Base-by-base conservation (phyloP, 257 asterid species). In the Linderniella brevidens region DNA sequence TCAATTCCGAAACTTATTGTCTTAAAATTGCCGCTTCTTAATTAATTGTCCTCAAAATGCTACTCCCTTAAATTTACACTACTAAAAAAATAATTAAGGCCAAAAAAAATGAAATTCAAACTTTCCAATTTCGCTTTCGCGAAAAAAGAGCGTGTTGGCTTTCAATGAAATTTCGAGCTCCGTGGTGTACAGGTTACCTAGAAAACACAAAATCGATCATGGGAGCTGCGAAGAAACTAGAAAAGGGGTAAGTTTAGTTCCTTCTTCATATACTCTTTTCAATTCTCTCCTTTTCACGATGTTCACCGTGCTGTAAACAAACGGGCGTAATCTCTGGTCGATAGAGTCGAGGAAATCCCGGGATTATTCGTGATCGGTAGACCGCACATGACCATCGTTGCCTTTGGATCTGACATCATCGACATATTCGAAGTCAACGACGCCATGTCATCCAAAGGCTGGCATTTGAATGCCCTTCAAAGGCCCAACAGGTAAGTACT, bases 341-440 rank as follows among this genome's bases (percentile, higher is more conserved):
- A 67, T 66, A 90, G 96, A 50, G 65, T 81, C 55, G 70, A 78
- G 11, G 72, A 90, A 56, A 81, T 81, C 56, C 80, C 92, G 10
- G 99, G 69, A 49, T 29, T 90, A 56, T 72, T 68, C 15, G 49
- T 81, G 20, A 55, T 90, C 32, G 99, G 96, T 68, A 79, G 82
- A 78, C 99, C 99, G 16, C 94, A 90, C 60, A 90, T 85, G 96
- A 85, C 94, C 17, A 69, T 90, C 18, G 92, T 90, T 68, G 99
- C 99, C 35, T 81, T 85, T 58, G 99, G 96, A 48, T 90, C 99
- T 5, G 71, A 81, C 20, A 15, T 50, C 35, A 11, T 90, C 48
- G 99, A 90, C 66, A 81, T 90, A 63, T 90, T 90, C 57, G 99
- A 90, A 67, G 96, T 90, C 65, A 85, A 90, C 45, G 96, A 90